Base-by-base conservation (phyloP, 768 basidiomycete genomes). In the Russula virescens region DNA sequence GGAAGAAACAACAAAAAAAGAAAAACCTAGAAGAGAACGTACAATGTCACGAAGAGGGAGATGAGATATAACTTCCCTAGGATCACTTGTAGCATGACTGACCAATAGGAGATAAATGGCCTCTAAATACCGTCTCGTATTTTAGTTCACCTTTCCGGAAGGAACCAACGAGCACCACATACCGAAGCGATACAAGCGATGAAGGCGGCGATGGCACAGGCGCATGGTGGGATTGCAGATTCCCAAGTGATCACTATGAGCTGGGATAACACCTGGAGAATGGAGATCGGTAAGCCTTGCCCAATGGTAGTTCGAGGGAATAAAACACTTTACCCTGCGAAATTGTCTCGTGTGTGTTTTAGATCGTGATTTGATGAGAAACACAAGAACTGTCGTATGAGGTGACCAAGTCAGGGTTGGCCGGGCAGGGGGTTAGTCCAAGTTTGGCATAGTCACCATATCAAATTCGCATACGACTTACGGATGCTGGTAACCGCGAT, bases 11-110 rank as follows among this genome's bases (percentile, higher is more conserved):
- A n/a, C n/a, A 47, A 2, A 46, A 6, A n/a, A 8, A 18, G 13
- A 2, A 2, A 40, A 46, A 9, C 5, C 2, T 5, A 31, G 14
- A n/a, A 14, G 28, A 50, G 23, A 47, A 63, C 71, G 42, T 52
- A 72, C 72, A 73, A 49, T 8, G 70, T 71, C 21, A 68, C 68
- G 16, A 73, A 71, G 0, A 73, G 62, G 1, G 72, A 73, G 23
- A 73, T 71, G 0, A 71, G 69, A 58, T 73, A 73, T 40, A 73
- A 61, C 56, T 73, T 73, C 4, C 72, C 72, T 2, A 73, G 62
- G 16, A 73, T 61, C 6, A 64, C 54, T 47, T 72, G 71, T 43
- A 72, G 67, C 55, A 68, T 66, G 21, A 71, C 61, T 26, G 70
- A 67, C 72, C 72, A 73, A 42, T 66, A 68, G 2, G 49, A 66